Evolutionary conservation across 2,329 filamentous ascomycete genomes (phyloP).

Genomic region (Fusarium dlaminii): DNA sequence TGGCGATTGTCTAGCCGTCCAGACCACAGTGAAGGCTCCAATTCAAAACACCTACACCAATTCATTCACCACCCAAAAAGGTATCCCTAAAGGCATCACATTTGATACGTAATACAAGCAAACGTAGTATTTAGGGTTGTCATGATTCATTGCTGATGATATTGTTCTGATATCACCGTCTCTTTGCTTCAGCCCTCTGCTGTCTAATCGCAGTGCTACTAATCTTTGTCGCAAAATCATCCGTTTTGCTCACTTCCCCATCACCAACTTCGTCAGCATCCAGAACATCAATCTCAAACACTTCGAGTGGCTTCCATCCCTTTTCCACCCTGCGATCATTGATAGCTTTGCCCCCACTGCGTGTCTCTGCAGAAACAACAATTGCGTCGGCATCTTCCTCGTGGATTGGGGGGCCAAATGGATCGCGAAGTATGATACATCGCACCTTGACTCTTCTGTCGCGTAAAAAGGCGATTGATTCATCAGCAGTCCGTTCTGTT

Average conservation of each 20-base stretch:
- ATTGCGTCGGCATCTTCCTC: constrained; percentile 81
- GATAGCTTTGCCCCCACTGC: constrained; percentile 82
- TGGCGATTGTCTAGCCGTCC: background rate
- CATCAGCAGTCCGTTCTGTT: constrained; percentile 34
- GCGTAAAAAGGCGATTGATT: constrained; percentile 62
- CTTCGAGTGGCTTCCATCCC: constrained; percentile 78
- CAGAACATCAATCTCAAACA: constrained; percentile 91
- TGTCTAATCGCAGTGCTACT: constrained; percentile 58
- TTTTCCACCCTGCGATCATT: constrained; percentile 82
- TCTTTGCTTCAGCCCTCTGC: background rate
- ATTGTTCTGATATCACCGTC: background rate
- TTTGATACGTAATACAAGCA: background rate
- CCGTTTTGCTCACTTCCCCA: constrained; percentile 54
- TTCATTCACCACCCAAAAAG: background rate
- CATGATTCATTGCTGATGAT: background rate
- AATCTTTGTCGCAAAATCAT: constrained; percentile 73
- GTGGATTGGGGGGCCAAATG: constrained; percentile 90
- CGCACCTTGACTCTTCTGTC: constrained; percentile 72
- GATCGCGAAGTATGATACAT: constrained; percentile 86
- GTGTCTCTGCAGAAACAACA: constrained; percentile 88
- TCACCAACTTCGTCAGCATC: constrained; percentile 60
- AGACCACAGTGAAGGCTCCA: background rate
- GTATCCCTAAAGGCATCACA: background rate
- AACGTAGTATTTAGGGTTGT: rapidly evolving
- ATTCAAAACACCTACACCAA: background rate